A percentile compares a stretch with the other conserved stretches of the same genome.
phyloP scores from a whole-genome alignment of 1,284 basidiomycete species.

The Rhodotorula mucilaginosa region DNA sequence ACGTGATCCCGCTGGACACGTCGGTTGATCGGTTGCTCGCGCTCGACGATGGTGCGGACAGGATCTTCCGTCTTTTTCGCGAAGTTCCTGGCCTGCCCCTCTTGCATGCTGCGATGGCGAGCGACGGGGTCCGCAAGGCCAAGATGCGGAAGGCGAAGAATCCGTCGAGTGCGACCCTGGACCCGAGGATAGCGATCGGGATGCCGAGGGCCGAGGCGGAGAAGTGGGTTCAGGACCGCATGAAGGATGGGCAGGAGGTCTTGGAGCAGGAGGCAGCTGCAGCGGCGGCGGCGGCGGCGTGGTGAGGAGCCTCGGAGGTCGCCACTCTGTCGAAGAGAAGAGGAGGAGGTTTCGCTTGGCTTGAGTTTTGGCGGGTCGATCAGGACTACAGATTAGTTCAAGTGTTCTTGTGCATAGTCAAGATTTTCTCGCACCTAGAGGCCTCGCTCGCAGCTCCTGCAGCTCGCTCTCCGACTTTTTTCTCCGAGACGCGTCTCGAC shows the following conservation, averaged over 20 bases:
- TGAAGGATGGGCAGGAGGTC: background rate
- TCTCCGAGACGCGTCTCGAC: background rate
- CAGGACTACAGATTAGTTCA: background rate
- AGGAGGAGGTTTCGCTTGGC: too few species aligned
- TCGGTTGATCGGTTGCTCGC: background rate
- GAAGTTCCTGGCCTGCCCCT: background rate
- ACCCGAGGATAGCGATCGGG: constrained; percentile 5
- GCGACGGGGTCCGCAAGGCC: constrained; percentile 18
- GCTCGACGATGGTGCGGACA: background rate
- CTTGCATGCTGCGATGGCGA: constrained; percentile 4
- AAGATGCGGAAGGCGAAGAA: background rate
- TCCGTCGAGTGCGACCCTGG: background rate
- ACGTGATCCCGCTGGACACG: constrained; percentile 4
- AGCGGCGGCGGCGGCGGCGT: too few species aligned
- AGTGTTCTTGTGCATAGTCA: background rate
- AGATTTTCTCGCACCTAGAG: background rate
- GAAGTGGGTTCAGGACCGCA: constrained; percentile 1
- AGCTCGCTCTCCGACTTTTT: too few species aligned
- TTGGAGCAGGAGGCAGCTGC: background rate
- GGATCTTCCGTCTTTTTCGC: constrained; percentile 10
- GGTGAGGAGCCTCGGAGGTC: too few species aligned
- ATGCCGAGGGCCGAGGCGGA: constrained; percentile 1
- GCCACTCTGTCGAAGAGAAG: too few species aligned
- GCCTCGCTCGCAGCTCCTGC: too few species aligned
- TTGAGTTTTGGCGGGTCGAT: background rate